Conservation (phyloP, 1,139 yeast species). For the Pichia kudriavzevii region DNA sequence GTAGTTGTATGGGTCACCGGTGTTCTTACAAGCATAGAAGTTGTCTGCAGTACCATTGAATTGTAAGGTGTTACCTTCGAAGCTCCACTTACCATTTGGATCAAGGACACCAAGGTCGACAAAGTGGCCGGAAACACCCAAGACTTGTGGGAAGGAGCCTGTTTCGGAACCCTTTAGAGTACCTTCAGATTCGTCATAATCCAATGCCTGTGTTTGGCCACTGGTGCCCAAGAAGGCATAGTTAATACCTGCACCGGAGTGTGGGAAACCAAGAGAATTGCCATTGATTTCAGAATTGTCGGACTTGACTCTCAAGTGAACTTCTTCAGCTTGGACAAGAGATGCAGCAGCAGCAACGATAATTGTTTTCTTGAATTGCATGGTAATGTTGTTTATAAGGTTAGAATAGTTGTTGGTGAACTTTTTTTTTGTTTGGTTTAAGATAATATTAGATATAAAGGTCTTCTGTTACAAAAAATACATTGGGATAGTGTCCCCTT, state of each 20-base stretch:
- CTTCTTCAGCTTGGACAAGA: constrained; percentile 16
- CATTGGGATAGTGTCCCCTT: no score
- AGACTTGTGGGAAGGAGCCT: constrained; percentile 8
- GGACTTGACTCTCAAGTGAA: constrained; percentile 24
- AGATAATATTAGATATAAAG: no score
- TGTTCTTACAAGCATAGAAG: constrained; percentile 26
- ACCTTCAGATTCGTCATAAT: constrained; percentile 12
- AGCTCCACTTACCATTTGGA: constrained; percentile 10
- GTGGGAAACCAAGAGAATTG: constrained; percentile 29
- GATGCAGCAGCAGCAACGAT: constrained; percentile 28
- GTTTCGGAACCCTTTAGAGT: constrained; percentile 4
- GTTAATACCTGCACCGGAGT: constrained; percentile 53
- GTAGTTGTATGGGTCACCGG: constrained; percentile 24
- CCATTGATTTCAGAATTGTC: constrained; percentile 23
- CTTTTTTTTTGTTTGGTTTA: no score
- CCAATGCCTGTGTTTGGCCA: constrained; percentile 8
- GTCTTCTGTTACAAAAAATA: no score
- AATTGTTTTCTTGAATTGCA: no score
- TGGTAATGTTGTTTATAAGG: no score
- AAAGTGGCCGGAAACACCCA: constrained; percentile 7
- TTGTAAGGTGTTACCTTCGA: constrained; percentile 19
- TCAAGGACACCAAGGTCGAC: constrained; percentile 17
- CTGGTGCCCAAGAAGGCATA: constrained; percentile 33
- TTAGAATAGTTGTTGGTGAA: no score
- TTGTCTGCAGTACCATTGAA: constrained; percentile 21